Percentiles rank a stretch among this genome's conserved stretches.
phyloP scores from a whole-genome alignment of 352 stramenopile genomes.

The Globisporangium iwayamae region DNA sequence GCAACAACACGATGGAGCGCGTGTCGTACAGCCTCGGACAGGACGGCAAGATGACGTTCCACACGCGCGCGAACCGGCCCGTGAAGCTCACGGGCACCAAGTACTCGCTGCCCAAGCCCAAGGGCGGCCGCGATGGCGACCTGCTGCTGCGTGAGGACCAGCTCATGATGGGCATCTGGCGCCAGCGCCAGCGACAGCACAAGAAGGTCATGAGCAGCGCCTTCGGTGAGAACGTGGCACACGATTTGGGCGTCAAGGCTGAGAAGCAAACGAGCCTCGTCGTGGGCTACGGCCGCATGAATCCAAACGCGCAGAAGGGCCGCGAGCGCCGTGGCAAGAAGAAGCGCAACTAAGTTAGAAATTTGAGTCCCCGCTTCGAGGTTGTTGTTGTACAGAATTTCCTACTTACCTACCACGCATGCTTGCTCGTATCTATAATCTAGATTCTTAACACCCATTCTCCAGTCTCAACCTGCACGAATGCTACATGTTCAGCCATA shows the following conservation, averaged over 20 bases:
- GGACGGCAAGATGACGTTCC: constrained; percentile 88
- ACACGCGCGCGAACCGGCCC: constrained; percentile 75
- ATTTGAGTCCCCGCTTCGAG: neutral
- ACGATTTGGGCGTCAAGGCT: constrained; percentile 91
- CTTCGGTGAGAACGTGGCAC: constrained; percentile 94
- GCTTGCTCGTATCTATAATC: constrained; percentile 1
- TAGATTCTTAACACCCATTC: neutral
- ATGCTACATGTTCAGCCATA: too few relatives aligned
- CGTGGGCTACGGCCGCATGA: constrained; percentile 93
- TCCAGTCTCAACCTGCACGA: too few relatives aligned
- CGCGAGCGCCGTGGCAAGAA: constrained; percentile 97
- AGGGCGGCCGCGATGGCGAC: constrained; percentile 91
- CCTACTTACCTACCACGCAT: neutral
- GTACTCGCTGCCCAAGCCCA: constrained; percentile 96
- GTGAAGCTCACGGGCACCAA: constrained; percentile 94
- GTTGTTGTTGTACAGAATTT: neutral
- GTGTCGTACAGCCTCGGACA: constrained; percentile 94
- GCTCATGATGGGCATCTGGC: constrained; percentile 95
- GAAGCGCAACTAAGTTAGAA: constrained; percentile 79
- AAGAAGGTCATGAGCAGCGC: constrained; percentile 90
- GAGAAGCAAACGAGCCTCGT: constrained; percentile 88
- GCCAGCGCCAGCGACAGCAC: constrained; percentile 91
- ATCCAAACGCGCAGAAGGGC: constrained; percentile 95
- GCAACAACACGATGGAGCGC: constrained; percentile 93
- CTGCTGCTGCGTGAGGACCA: constrained; percentile 97